Evolutionary conservation across 352 stramenopile genomes (phyloP).

Genomic region (Phytopythium helicoides): DNA sequence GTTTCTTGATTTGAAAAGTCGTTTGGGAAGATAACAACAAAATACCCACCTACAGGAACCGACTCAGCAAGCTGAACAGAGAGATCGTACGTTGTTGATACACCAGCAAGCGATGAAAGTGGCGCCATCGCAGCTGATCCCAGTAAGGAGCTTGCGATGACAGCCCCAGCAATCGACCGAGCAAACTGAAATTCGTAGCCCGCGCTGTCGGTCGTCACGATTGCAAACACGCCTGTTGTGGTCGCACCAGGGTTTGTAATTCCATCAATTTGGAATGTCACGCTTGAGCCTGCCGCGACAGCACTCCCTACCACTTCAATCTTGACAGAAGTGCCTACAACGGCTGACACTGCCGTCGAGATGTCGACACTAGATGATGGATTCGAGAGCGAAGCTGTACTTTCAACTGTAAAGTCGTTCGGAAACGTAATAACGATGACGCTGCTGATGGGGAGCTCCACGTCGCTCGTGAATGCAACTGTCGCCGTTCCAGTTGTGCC

Average conservation of each 20-base stretch:
- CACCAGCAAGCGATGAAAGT: constrained; percentile 19
- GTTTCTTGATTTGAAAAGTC: constrained; percentile 7
- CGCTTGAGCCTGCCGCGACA: constrained; percentile 14
- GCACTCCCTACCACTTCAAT: constrained; percentile 24
- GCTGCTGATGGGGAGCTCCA: constrained; percentile 29
- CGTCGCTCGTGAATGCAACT: constrained; percentile 36
- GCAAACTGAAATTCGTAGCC: constrained; percentile 21
- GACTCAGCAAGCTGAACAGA: constrained; percentile 11
- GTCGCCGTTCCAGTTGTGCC: constrained; percentile 21
- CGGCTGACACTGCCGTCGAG: constrained; percentile 17
- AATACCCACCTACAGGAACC: constrained; percentile 20
- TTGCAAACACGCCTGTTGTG: constrained; percentile 30
- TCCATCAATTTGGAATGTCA: constrained; percentile 45
- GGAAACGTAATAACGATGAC: constrained; percentile 37
- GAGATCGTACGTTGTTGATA: constrained; percentile 12
- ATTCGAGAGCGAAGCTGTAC: constrained; percentile 16
- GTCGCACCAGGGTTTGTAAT: constrained; percentile 53
- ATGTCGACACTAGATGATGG: constrained; percentile 11
- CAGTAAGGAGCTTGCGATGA: constrained; percentile 23
- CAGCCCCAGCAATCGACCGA: constrained; percentile 16
- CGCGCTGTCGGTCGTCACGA: constrained; percentile 34
- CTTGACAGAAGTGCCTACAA: constrained; percentile 16
- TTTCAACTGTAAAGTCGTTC: constrained; percentile 26
- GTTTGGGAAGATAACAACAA: constrained; percentile 18
- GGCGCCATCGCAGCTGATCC: neutral